Percentiles rank a stretch among this genome's conserved stretches.
phyloP scores from a whole-genome alignment of 2,329 filamentous ascomycete genomes.

The Monilinia vaccinii-corymbosi region DNA sequence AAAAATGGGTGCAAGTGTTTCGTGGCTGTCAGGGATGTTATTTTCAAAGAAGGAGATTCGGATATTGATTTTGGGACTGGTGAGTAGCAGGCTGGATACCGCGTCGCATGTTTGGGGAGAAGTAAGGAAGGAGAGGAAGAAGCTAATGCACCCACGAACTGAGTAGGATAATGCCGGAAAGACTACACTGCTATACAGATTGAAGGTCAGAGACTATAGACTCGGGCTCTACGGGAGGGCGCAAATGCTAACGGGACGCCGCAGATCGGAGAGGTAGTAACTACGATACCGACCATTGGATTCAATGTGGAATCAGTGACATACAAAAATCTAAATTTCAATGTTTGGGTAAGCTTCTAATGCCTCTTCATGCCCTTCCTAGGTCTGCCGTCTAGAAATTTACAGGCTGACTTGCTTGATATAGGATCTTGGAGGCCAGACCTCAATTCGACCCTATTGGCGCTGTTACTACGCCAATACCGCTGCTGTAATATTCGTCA shows the following conservation, averaged over 20 bases:
- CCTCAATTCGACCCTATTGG: conserved; percentile 98
- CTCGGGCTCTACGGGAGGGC: not conserved
- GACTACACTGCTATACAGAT: conserved; percentile 89
- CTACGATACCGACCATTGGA: conserved; percentile 96
- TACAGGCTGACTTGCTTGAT: not conserved
- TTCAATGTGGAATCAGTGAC: conserved; percentile 99
- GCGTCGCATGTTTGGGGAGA: not conserved
- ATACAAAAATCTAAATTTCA: conserved; percentile 97
- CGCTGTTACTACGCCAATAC: conserved; percentile 99
- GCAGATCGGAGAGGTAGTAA: conserved; percentile 96
- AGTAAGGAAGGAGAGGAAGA: not conserved
- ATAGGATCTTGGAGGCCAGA: conserved; percentile 90
- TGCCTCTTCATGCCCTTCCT: not conserved
- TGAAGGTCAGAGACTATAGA: conserved; percentile 57
- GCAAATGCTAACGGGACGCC: conserved; percentile 11
- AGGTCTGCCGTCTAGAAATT: not conserved
- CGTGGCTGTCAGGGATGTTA: conserved; percentile 62
- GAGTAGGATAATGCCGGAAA: conserved; percentile 92
- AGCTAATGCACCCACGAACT: conserved; percentile 7
- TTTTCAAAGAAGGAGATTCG: conserved; percentile 97
- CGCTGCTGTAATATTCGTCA: conserved; percentile 95
- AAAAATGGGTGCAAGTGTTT: conserved; percentile 54
- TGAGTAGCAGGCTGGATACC: conserved; percentile 39
- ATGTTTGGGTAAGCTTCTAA: conserved; percentile 71
- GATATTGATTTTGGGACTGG: conserved; percentile 88